Evolutionary conservation across 202 grass and related monocot species (phyloP), one percentile per base, ranked within the genome.

Genomic region (Digitaria exilis): DNA sequence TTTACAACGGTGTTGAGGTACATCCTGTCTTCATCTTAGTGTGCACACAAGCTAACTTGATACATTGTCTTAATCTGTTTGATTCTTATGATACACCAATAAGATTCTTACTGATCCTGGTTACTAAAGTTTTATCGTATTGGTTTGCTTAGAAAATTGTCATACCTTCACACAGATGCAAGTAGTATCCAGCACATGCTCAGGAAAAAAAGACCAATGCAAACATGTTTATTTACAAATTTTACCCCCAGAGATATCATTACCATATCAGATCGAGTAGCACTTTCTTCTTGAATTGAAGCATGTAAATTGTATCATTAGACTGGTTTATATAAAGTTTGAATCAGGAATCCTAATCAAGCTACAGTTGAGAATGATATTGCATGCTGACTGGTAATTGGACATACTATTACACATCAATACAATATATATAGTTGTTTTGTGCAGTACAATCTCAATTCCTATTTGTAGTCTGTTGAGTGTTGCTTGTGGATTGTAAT

Each of bases 1-100:
- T 96, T 56, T 98, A 96, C 87, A 94, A 98, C 34, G 93, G 96
- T 34, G 83, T 98, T 68, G 96, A 98, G 93, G 96, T 95, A 87
- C 26, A 67, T 58, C 31, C 41, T 13, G 7, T 52, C 82, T 69
- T 29, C 76, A 39, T 83, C 29, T 75, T 6, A 69, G 10, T 57
- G 44, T 73, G 24, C 55, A 49, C 4, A 0, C 30, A 73, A 69
- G 61, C 67, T 62, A 72, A 32, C 17, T 32, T 72, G 45, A 51
- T 72, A 6, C 50, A 21, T 31, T 51, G 45, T 21, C 44, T 32
- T 44, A 15, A 43, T 68, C 21, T 0, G 11, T 68, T 63, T 63
- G 15, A 13, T 10, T 63, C 28, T 32, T 63, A 18, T 63, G 15
- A 63, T 34, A 30, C 60, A 19, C 61, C 15, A 34, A 64, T 10